A percentile compares a stretch with the other conserved stretches of the same genome.
These are phyloP conservation scores for Globisporangium radiosum DNA, from an alignment of 352 stramenopile genomes.

Conservation along the genomic window DNA sequence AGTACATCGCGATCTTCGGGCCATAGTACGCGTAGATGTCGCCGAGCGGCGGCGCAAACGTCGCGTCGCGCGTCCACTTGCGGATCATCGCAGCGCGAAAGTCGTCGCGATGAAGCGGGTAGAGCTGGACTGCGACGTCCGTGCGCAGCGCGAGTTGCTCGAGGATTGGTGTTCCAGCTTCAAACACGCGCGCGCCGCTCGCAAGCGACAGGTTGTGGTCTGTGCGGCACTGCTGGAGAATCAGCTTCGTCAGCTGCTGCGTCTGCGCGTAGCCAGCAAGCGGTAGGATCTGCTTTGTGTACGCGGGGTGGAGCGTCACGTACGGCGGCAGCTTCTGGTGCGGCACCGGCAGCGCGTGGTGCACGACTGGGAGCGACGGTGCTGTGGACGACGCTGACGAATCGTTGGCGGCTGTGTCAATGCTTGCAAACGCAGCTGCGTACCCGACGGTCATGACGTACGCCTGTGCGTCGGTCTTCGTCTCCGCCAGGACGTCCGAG, in stretches of 20 bases:
- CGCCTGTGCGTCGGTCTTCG: constrained; percentile 32
- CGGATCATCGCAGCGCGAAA: constrained; percentile 33
- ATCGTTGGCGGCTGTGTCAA: neutral
- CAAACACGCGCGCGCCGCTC: constrained; percentile 24
- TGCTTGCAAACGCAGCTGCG: constrained; percentile 12
- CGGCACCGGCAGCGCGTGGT: constrained; percentile 6
- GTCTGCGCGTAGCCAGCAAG: constrained; percentile 41
- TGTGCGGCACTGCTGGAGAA: constrained; percentile 35
- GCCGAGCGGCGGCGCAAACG: constrained; percentile 26
- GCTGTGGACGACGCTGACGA: neutral
- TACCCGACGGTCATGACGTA: constrained; percentile 40
- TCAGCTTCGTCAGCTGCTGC: constrained; percentile 48
- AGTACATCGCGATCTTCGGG: constrained; percentile 65
- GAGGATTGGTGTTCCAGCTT: constrained; percentile 33
- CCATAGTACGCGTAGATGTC: constrained; percentile 65
- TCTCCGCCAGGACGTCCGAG: constrained; percentile 15
- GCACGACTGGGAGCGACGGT: neutral
- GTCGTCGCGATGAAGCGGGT: constrained; percentile 55
- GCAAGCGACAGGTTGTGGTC: constrained; percentile 30
- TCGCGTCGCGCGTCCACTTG: constrained; percentile 31
- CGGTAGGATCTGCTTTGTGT: constrained; percentile 34
- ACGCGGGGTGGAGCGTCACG: constrained; percentile 40
- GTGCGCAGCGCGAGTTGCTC: constrained; percentile 23
- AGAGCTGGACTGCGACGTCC: constrained; percentile 26
- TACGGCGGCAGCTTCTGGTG: constrained; percentile 25